Conservation (phyloP, 176 grass and related monocot genomes). For the Dactylis glomerata region DNA sequence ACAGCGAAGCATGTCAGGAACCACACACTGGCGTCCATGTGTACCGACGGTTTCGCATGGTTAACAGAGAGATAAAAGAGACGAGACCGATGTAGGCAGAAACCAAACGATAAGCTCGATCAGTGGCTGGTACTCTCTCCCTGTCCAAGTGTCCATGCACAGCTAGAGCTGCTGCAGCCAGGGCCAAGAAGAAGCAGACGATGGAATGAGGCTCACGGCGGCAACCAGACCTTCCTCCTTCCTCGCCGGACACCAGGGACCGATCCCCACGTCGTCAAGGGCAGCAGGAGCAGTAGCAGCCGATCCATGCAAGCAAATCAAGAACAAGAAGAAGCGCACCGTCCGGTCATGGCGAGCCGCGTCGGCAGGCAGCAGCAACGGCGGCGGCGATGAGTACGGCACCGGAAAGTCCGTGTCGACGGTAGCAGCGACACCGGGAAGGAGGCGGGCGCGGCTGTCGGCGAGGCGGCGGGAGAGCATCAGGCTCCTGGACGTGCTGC, state of each 20-base stretch:
- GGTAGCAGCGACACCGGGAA: background rate
- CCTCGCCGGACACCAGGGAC: background rate
- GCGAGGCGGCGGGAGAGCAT: conserved; percentile 46
- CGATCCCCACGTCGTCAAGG: background rate
- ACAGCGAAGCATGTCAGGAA: conserved; percentile 8
- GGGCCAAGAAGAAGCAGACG: background rate
- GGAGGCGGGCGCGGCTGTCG: conserved; percentile 31
- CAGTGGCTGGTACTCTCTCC: conserved; percentile 2
- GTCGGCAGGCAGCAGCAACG: background rate
- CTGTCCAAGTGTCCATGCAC: background rate
- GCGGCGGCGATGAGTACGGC: background rate
- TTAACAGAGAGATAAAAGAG: background rate
- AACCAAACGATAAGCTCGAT: conserved; percentile 33
- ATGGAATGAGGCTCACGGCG: conserved; percentile 39
- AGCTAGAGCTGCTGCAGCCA: conserved; percentile 15
- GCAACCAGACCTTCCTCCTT: conserved; percentile 11
- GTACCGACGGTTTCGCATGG: background rate
- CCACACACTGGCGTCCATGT: conserved; percentile 10
- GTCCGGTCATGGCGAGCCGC: conserved; percentile 29
- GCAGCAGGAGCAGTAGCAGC: background rate
- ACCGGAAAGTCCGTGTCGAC: background rate
- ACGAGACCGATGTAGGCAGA: background rate
- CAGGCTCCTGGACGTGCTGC: conserved; percentile 34
- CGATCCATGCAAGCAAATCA: conserved; percentile 1
- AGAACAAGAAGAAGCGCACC: background rate